Evolutionary conservation across 2,329 filamentous ascomycete species (phyloP).

Genomic region (Paraconiothyrium brasiliense): DNA sequence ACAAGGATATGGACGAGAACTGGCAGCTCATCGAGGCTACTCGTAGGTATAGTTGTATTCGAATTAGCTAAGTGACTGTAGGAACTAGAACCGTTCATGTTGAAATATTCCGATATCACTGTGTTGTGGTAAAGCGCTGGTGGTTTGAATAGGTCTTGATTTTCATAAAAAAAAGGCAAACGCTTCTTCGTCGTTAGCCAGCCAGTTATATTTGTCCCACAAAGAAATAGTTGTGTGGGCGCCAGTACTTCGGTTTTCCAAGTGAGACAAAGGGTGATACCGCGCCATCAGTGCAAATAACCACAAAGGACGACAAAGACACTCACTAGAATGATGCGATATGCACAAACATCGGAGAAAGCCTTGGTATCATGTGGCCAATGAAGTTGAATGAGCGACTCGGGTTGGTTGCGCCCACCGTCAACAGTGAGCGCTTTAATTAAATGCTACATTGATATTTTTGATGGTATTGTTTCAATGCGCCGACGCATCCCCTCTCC

Average conservation of each 20-base stretch:
- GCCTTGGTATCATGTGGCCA: not conserved
- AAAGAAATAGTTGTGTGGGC: not conserved
- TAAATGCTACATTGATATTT: not conserved
- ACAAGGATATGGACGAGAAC: not conserved
- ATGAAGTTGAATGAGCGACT: not conserved
- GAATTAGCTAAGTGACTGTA: not conserved
- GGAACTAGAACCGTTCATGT: not conserved
- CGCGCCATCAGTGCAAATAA: not conserved
- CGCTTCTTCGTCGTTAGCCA: not conserved
- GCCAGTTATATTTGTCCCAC: not conserved
- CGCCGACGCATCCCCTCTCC: conserved; percentile 19
- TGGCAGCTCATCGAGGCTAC: not conserved
- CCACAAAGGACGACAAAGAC: conserved; percentile 1
- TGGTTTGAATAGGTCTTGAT: not conserved
- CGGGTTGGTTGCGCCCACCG: not conserved
- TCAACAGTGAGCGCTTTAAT: not conserved
- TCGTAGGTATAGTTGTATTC: not conserved
- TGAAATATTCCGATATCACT: not conserved
- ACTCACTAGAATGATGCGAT: not conserved
- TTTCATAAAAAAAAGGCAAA: not conserved
- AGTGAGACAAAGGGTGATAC: not conserved
- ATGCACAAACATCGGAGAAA: not conserved
- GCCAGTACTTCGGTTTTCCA: not conserved
- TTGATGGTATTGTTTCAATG: not conserved
- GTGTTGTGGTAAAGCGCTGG: not conserved